Conservation (phyloP, 2,329 filamentous ascomycete genomes). For the Fusarium sp. region DNA sequence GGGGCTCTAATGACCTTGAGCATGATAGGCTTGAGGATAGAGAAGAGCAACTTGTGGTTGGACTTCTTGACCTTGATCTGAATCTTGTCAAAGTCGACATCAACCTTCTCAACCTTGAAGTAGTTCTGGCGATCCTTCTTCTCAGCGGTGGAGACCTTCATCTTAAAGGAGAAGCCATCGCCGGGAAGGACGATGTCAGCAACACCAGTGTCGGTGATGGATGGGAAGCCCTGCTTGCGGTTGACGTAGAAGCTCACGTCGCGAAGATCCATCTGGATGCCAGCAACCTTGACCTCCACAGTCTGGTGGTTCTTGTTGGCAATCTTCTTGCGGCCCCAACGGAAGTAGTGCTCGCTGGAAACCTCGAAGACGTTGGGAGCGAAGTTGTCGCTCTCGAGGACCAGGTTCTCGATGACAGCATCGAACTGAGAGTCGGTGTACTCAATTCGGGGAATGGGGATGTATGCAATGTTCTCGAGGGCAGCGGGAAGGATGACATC, state of each 20-base stretch:
- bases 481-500: slow-evolving; percentile 86
- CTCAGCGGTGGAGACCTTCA: slow-evolving; percentile 86
- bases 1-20: slow-evolving; percentile 86
- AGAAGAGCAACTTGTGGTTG: slow-evolving; percentile 92
- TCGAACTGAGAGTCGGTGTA: slow-evolving; percentile 87
- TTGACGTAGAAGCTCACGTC: slow-evolving; percentile 96
- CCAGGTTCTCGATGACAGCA: slow-evolving; percentile 91
- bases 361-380: slow-evolving; percentile 93
- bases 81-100: slow-evolving; percentile 83
- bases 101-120: slow-evolving; percentile 93
- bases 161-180: slow-evolving; percentile 89
- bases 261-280: slow-evolving; percentile 90
- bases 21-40: slow-evolving; percentile 86
- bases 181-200: slow-evolving; percentile 90
- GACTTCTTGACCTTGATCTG: slow-evolving; percentile 94
- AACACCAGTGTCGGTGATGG: slow-evolving; percentile 86
- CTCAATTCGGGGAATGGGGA: slow-evolving; percentile 94
- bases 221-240: slow-evolving; percentile 92
- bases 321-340: slow-evolving; percentile 91
- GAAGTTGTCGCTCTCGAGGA: slow-evolving; percentile 96
- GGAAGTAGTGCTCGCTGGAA: slow-evolving; percentile 92
- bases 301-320: slow-evolving; percentile 85
- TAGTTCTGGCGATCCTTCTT: slow-evolving; percentile 82
- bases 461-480: slow-evolving; percentile 88
- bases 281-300: slow-evolving; percentile 84